Evolutionary conservation across 2,329 filamentous ascomycete species (phyloP).

Genomic region (Exophiala spinifera): DNA sequence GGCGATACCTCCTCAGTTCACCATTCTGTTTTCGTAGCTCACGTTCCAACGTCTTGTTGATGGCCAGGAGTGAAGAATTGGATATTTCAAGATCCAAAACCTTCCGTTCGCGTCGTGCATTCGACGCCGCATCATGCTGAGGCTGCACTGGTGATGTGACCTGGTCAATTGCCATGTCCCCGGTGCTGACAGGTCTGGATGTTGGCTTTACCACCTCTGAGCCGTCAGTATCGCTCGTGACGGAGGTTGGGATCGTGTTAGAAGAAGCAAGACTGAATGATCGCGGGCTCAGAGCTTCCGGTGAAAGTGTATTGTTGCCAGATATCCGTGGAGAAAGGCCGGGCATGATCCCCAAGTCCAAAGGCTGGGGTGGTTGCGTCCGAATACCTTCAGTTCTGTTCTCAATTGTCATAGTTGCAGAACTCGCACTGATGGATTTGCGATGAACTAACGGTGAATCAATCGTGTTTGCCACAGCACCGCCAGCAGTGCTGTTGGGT

Average conservation of each 20-base stretch:
- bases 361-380: constrained; percentile 9
- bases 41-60: constrained; percentile 87
- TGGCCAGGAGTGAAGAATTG: constrained; percentile 89
- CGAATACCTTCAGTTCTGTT: constrained; percentile 5
- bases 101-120: constrained; percentile 86
- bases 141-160: constrained; percentile 29
- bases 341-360: constrained; percentile 10
- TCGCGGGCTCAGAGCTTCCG: constrained; percentile 23
- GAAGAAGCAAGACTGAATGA: constrained; percentile 27
- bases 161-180: constrained; percentile 34
- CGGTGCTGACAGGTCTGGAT: background rate
- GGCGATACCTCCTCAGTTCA: constrained; percentile 78
- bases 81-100: constrained; percentile 95
- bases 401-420: constrained; percentile 6
- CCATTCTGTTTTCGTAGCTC: constrained; percentile 88
- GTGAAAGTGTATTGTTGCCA: constrained; percentile 14
- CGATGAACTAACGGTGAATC: constrained; percentile 8
- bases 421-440: constrained; percentile 26
- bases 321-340: constrained; percentile 7
- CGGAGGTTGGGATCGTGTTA: constrained; percentile 23
- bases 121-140: constrained; percentile 69
- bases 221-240: constrained; percentile 20
- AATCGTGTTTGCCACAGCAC: background rate
- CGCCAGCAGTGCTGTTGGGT: constrained; percentile 13
- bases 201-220: constrained; percentile 13